These are phyloP conservation scores for Funneliformis mosseae DNA, from an alignment of 192 early-diverging fungal species.

Conservation along the genomic window DNA sequence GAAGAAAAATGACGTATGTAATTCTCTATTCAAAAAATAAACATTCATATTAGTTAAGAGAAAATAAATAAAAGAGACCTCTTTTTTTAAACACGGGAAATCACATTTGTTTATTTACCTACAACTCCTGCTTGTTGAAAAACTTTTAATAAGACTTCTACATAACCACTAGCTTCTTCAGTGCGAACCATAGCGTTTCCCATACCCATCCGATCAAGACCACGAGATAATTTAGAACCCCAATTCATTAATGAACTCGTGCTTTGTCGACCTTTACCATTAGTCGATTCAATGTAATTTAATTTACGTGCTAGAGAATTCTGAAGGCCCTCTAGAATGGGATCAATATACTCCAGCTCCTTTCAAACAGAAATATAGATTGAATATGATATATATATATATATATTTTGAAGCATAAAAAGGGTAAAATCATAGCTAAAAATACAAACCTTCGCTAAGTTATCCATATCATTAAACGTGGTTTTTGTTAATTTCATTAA, in stretches of 20 bases:
- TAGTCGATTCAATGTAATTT: slow-evolving; percentile 33
- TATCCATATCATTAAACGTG: slow-evolving; percentile 31
- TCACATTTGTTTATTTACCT: neutral
- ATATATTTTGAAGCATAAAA: neutral
- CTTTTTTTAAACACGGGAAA: neutral
- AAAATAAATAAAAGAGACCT: neutral
- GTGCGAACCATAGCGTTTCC: slow-evolving; percentile 28
- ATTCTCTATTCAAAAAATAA: slow-evolving; percentile 35
- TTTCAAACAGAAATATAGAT: neutral
- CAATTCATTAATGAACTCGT: slow-evolving; percentile 32
- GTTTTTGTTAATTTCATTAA: slow-evolving; percentile 35
- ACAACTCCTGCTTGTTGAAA: slow-evolving; percentile 25
- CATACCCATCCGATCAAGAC: slow-evolving; percentile 32
- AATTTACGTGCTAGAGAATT: slow-evolving; percentile 30
- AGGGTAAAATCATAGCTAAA: slow-evolving; percentile 25
- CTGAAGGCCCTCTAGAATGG: slow-evolving; percentile 27
- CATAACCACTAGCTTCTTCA: slow-evolving; percentile 46
- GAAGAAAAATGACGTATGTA: slow-evolving; percentile 39
- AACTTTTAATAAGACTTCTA: slow-evolving; percentile 41
- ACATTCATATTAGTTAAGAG: neutral
- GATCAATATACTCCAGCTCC: slow-evolving; percentile 30
- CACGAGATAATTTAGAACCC: slow-evolving; percentile 30
- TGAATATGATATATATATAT: too few relatives aligned
- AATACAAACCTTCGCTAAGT: slow-evolving; percentile 37
- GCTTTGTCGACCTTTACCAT: slow-evolving; percentile 32